Conservation (phyloP, 768 basidiomycete species). For the Collybia sp. region DNA sequence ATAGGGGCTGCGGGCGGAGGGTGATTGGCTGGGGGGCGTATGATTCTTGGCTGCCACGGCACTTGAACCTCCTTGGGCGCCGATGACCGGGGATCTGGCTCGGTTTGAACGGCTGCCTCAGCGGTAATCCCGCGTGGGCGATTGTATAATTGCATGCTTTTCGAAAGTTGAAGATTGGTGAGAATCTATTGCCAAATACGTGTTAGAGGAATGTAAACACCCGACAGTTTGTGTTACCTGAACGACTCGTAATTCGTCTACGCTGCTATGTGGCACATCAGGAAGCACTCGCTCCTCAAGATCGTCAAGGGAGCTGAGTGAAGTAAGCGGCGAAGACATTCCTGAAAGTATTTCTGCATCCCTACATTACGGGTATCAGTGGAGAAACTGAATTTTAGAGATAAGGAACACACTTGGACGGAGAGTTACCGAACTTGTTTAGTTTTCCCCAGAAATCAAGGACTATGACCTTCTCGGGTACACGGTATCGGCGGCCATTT, state of each 20-base stretch:
- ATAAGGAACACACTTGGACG: constrained; percentile 33
- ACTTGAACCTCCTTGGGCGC: no score
- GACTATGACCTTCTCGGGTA: constrained; percentile 87
- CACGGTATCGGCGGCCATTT: constrained; percentile 85
- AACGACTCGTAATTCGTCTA: constrained; percentile 54
- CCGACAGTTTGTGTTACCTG: constrained; percentile 31
- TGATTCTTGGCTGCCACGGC: no score
- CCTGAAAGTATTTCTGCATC: constrained; percentile 39
- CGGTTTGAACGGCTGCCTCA: no score
- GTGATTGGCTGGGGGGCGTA: no score
- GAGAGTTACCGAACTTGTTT: constrained; percentile 34
- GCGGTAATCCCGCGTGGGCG: no score
- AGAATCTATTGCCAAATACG: constrained; percentile 25
- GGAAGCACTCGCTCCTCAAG: constrained; percentile 34
- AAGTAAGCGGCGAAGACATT: constrained; percentile 69
- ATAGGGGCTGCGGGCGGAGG: no score
- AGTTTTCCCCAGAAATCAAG: constrained; percentile 96
- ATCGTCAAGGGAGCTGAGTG: constrained; percentile 69
- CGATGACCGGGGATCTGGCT: no score
- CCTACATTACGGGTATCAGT: constrained; percentile 15
- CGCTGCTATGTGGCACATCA: constrained; percentile 21
- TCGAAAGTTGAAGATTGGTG: constrained; percentile 27
- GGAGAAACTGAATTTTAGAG: neutral
- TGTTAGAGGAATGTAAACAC: neutral
- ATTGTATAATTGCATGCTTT: neutral